A percentile compares a stretch with the other conserved stretches of the same genome.
Evolutionary conservation across 1,139 yeast genomes (phyloP).

Genomic region (Lodderomyces oxycetoniae): DNA sequence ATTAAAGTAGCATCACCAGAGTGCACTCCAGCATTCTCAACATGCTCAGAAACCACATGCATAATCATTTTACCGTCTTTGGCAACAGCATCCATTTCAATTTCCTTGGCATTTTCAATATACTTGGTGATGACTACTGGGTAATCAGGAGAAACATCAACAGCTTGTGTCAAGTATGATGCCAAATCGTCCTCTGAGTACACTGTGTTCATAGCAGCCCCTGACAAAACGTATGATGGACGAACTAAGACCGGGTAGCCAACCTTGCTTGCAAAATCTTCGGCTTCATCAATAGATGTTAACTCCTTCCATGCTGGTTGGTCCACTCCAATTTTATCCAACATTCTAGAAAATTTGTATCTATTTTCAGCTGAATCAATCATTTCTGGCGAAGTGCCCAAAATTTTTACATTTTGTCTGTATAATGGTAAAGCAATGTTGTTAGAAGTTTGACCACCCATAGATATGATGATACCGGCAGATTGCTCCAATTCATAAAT

Average conservation of each 20-base stretch:
- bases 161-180: slow-evolving; percentile 86
- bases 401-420: slow-evolving; percentile 90
- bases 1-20: slow-evolving; percentile 98
- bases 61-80: slow-evolving; percentile 88
- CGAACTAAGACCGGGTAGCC: slow-evolving; percentile 95
- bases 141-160: slow-evolving; percentile 94
- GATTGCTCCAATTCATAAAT: slow-evolving; percentile 91
- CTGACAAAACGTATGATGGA: slow-evolving; percentile 95
- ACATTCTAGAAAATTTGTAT: slow-evolving; percentile 96
- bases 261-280: slow-evolving; percentile 84
- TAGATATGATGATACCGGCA: slow-evolving; percentile 88
- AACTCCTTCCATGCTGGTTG: slow-evolving; percentile 99
- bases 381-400: slow-evolving; percentile 98
- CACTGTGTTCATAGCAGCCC: slow-evolving; percentile 99
- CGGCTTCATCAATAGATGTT: slow-evolving; percentile 91
- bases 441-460: slow-evolving; percentile 99
- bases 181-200: slow-evolving; percentile 87
- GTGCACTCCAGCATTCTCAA: slow-evolving; percentile 98
- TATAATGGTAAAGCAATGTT: slow-evolving; percentile 92
- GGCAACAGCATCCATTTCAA: slow-evolving; percentile 99
- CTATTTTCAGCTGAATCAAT: slow-evolving; percentile 98
- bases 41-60: slow-evolving; percentile 99
- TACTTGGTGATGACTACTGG: slow-evolving; percentile 97
- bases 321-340: slow-evolving; percentile 94
- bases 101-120: slow-evolving; percentile 96